These are phyloP conservation scores for Zygotorulaspora danielsina DNA, from an alignment of 805 yeast species.

Conservation along the genomic window DNA sequence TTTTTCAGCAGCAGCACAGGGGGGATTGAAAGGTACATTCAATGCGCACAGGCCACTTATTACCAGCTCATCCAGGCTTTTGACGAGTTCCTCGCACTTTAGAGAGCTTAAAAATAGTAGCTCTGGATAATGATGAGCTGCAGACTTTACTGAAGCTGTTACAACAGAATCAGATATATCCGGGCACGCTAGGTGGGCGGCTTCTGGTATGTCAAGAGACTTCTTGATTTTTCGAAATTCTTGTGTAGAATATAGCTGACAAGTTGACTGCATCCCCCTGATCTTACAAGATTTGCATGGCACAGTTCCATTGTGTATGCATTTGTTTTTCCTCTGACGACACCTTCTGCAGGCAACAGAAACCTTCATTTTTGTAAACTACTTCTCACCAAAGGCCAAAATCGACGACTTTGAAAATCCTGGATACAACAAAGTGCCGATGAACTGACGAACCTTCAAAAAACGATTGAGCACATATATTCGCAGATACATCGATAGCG, in stretches of 20 bases:
- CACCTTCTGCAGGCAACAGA: conserved; percentile 5
- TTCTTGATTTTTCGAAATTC: conserved; percentile 1
- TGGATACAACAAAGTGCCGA: too few species aligned
- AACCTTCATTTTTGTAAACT: conserved; percentile 3
- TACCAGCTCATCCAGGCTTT: neutral
- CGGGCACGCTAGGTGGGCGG: neutral
- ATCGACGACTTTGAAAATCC: too few species aligned
- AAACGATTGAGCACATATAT: too few species aligned
- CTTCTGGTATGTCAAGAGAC: neutral
- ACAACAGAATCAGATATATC: neutral
- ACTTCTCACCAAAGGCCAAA: too few species aligned
- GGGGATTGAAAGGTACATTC: conserved; percentile 3
- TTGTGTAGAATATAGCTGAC: conserved; percentile 3
- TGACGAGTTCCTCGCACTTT: neutral
- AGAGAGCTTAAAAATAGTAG: conserved; percentile 3
- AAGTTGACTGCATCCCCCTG: conserved; percentile 1
- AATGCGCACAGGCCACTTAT: conserved; percentile 1
- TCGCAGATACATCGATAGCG: too few species aligned
- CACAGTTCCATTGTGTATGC: conserved; percentile 1
- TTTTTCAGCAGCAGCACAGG: neutral
- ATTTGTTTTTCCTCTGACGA: conserved; percentile 4
- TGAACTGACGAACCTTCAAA: too few species aligned
- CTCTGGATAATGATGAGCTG: conserved; percentile 3
- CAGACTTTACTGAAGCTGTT: neutral
- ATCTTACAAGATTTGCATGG: conserved; percentile 2